Evolutionary conservation across 2,329 filamentous ascomycete species (phyloP), one percentile per base, ranked within the genome.

Genomic region (Allantophomopsis lycopodina): DNA sequence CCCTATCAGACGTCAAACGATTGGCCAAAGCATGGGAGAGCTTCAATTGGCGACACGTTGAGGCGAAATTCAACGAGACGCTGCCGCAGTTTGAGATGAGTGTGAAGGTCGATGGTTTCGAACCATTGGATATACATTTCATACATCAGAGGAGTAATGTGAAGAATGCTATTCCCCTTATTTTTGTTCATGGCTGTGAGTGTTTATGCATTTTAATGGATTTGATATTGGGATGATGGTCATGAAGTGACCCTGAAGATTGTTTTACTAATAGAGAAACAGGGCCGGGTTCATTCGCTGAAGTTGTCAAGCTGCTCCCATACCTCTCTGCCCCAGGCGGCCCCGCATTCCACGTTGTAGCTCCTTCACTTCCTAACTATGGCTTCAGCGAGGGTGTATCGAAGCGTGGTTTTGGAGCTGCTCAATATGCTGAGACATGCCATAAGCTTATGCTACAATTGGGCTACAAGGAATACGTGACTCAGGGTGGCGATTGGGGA

Each of bases 401-500:
- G 8, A 47, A 50, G 44, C 42, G 60, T 41, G 73, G 74, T 1
- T 81, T 80, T 43, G 67, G 64, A 4, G 50, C 75, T 14, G 60
- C 62, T 17, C 70, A 80, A 45, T 78, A 80, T 49, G 75, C 76
- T 2, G 71, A 83, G 54, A 66, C 68, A 0, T 60, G 73, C 47
- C 72, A 86, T 53, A 75, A 74, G 41, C 58, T 86, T 14, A 87
- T 87, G 82, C 57, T 69, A 4, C 64, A 68, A 13, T 64, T 86
- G 2, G 79, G 79, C 0, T 85, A 81, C 51, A 46, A 64, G 2
- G 61, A 73, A 57, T 82, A 79, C 42, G 46, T 64, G 16, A 68
- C 62, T 1, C 72, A 83, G 57, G 78, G 77, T 44, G 81, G 81
- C 7, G 80, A 85, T 51, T 84, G 78, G 79, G 81, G 80, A 15